Evolutionary conservation across 2,329 filamentous ascomycete species (phyloP).

Genomic region (Proliferodiscus dingleyae): DNA sequence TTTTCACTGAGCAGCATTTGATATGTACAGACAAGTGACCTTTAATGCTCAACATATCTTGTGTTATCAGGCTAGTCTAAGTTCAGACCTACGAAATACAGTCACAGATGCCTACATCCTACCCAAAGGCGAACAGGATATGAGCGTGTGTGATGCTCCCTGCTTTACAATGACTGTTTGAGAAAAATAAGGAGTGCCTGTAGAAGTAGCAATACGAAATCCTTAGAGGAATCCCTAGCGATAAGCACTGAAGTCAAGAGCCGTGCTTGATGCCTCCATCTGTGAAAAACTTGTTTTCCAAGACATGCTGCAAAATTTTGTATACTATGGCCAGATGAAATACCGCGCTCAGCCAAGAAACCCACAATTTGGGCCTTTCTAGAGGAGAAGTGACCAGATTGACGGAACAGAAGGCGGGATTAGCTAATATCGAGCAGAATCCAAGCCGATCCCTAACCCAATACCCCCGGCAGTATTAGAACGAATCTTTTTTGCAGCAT

Average conservation of each 20-base stretch:
- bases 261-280: not conserved
- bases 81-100: too few species aligned
- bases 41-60: too few species aligned
- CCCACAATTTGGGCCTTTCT: too few species aligned
- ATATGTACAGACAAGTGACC: too few species aligned
- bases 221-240: not conserved
- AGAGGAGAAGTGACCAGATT: too few species aligned
- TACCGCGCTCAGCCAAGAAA: too few species aligned
- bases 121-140: too few species aligned
- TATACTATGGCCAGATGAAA: too few species aligned
- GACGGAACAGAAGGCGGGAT: too few species aligned
- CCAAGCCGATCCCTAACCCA: constrained; percentile 50
- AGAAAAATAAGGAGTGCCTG: not conserved
- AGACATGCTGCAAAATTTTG: not conserved
- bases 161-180: not conserved
- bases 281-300: not conserved
- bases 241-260: not conserved
- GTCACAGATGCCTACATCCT: too few species aligned
- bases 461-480: constrained; percentile 37
- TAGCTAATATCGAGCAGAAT: constrained; percentile 6
- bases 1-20: too few species aligned
- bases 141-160: not conserved
- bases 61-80: too few species aligned
- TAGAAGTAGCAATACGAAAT: not conserved
- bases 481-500: constrained; percentile 44